Evolutionary conservation across 805 yeast genomes (phyloP).

Genomic region (Cyberlindnera samutprakarnensis): DNA sequence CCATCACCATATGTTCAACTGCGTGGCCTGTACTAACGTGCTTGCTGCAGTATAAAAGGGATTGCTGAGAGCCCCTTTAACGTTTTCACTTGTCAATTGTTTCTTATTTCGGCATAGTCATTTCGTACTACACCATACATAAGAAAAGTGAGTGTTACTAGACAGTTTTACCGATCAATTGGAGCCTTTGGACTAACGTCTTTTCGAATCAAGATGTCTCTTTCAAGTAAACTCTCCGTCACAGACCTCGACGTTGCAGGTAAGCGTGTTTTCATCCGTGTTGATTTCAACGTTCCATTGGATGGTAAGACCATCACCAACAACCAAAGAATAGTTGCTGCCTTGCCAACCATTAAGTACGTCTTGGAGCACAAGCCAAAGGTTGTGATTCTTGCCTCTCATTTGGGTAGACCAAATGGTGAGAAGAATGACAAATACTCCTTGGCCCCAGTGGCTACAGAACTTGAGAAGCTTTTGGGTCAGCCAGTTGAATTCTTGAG

Average conservation of each 20-base stretch:
- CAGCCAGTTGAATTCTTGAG: slow-evolving; percentile 70
- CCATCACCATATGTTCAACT: no score
- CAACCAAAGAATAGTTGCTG: slow-evolving; percentile 99
- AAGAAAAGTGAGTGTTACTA: no score
- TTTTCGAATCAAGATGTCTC: slow-evolving; percentile 84
- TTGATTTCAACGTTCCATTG: slow-evolving; percentile 91
- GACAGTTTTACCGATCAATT: no score
- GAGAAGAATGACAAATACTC: slow-evolving; percentile 81
- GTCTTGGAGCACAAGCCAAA: slow-evolving; percentile 89
- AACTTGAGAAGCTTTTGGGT: slow-evolving; percentile 71
- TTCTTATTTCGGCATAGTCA: no score
- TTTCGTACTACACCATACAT: no score
- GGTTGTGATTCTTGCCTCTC: slow-evolving; percentile 90
- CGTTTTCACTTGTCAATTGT: no score
- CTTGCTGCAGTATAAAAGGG: no score
- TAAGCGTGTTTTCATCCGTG: slow-evolving; percentile 98
- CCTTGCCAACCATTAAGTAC: slow-evolving; percentile 95
- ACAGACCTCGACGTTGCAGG: slow-evolving; percentile 79
- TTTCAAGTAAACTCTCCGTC: slow-evolving; percentile 88
- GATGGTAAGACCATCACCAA: slow-evolving; percentile 97
- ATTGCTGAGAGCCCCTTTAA: no score
- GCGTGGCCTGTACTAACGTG: no score
- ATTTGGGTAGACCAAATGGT: slow-evolving; percentile 99
- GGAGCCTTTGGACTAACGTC: no score
- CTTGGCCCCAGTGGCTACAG: slow-evolving; percentile 87